Evolutionary conservation across 2,329 filamentous ascomycete genomes (phyloP).

Genomic region (Botryotinia narcissicola): DNA sequence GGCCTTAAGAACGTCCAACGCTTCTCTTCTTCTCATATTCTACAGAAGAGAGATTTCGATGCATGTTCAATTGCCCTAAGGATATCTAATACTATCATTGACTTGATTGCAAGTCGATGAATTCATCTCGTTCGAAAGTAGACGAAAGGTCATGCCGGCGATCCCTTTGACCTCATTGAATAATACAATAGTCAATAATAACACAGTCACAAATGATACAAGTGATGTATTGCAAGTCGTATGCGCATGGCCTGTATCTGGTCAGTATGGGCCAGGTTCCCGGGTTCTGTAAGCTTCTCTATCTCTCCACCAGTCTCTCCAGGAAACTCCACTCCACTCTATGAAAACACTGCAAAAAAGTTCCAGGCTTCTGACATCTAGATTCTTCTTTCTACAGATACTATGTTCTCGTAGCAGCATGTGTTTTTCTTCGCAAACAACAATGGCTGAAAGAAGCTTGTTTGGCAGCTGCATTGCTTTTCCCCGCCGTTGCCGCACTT

Average conservation of each 20-base stretch:
- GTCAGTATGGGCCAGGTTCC: conserved; percentile 56
- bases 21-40: not conserved
- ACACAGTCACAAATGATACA: conserved; percentile 28
- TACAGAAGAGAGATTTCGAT: not conserved
- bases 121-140: not conserved
- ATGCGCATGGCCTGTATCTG: conserved; percentile 56
- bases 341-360: not conserved
- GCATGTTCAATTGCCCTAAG: not conserved
- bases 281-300: conserved; percentile 47
- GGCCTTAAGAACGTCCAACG: not conserved
- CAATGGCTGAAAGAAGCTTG: conserved; percentile 63
- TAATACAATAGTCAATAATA: conserved; percentile 25
- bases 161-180: conserved; percentile 37
- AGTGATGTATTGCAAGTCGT: conserved; percentile 45
- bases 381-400: conserved; percentile 45
- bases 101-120: conserved; percentile 5
- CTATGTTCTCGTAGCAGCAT: conserved; percentile 62
- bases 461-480: conserved; percentile 59
- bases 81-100: not conserved
- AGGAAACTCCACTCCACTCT: not conserved
- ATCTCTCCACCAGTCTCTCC: not conserved
- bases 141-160: conserved; percentile 38
- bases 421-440: conserved; percentile 58
- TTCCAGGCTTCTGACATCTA: not conserved
- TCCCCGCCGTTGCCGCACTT: conserved; percentile 62